These are phyloP conservation scores for Zalerion maritima DNA, from an alignment of 495 filamentous ascomycete genomes.

Conservation along the genomic window DNA sequence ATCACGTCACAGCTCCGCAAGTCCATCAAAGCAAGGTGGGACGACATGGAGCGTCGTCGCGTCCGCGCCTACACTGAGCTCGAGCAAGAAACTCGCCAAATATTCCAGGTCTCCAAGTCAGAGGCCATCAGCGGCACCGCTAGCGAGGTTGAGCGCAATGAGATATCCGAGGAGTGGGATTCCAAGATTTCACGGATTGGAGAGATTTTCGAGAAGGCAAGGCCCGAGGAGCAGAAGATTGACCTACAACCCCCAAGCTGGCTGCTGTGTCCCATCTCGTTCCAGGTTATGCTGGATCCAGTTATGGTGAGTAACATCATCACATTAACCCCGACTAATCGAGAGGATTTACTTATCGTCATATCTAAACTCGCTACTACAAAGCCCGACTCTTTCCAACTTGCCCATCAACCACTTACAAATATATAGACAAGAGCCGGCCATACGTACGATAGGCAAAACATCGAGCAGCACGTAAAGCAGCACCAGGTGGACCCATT, in stretches of 20 bases:
- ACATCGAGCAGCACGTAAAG: constrained; percentile 75
- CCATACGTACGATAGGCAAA: constrained; percentile 75
- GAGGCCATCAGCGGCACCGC: constrained; percentile 10
- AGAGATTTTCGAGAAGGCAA: constrained; percentile 46
- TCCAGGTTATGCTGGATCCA: constrained; percentile 85
- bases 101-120: constrained; percentile 20
- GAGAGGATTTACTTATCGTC: too few relatives aligned
- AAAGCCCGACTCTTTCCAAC: too few relatives aligned
- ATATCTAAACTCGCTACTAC: too few relatives aligned
- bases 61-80: constrained; percentile 33
- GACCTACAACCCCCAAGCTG: constrained; percentile 81
- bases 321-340: too few relatives aligned
- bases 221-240: constrained; percentile 36
- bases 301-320: constrained; percentile 44
- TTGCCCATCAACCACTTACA: too few relatives aligned
- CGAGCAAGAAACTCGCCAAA: constrained; percentile 34
- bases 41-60: constrained; percentile 36
- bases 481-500: constrained; percentile 64
- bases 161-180: constrained; percentile 39
- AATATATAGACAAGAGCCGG: constrained; percentile 72
- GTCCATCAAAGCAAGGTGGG: constrained; percentile 69
- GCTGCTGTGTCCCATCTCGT: constrained; percentile 79
- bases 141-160: constrained; percentile 27
- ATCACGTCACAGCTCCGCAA: constrained; percentile 54
- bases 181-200: constrained; percentile 45